Conservation (phyloP, 306 rosid species). For the Glycine soja region DNA sequence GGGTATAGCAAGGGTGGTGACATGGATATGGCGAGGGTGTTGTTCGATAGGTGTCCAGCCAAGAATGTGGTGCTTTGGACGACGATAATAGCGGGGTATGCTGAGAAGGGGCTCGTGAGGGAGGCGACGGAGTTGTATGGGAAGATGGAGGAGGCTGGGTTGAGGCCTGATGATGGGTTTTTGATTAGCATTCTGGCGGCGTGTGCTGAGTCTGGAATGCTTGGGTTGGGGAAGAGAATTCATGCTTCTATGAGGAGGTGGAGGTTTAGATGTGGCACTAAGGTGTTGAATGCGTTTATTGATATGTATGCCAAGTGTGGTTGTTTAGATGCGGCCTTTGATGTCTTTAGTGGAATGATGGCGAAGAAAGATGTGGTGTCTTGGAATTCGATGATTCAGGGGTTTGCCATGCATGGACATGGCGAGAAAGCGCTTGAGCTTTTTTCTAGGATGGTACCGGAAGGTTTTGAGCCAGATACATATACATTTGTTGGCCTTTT, state of each 20-base stretch:
- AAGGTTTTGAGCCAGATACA: conserved; percentile 75
- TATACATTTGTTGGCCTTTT: conserved; percentile 75
- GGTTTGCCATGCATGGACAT: conserved; percentile 82
- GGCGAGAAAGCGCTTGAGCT: conserved; percentile 74
- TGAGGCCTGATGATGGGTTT: conserved; percentile 72
- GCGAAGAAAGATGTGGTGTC: conserved; percentile 71
- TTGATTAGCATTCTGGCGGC: conserved; percentile 72
- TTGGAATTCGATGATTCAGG: conserved; percentile 89
- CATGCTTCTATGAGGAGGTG: conserved; percentile 61
- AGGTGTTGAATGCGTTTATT: conserved; percentile 73
- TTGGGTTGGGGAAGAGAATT: conserved; percentile 71
- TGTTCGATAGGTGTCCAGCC: conserved; percentile 75
- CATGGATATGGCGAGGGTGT: conserved; percentile 77
- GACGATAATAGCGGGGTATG: conserved; percentile 79
- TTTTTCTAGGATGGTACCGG: conserved; percentile 68
- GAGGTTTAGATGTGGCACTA: conserved; percentile 64
- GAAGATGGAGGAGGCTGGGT: conserved; percentile 67
- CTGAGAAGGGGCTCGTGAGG: conserved; percentile 67
- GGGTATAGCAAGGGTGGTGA: conserved; percentile 75
- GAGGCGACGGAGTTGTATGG: conserved; percentile 66
- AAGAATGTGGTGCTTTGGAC: conserved; percentile 85
- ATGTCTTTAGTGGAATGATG: conserved; percentile 57
- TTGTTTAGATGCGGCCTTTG: conserved; percentile 61
- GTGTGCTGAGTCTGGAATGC: conserved; percentile 79
- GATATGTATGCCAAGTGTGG: conserved; percentile 94